Percentiles rank a stretch among this genome's conserved stretches.
Conservation (phyloP, 1,284 basidiomycete species). For the Wolfiporia cocos region DNA sequence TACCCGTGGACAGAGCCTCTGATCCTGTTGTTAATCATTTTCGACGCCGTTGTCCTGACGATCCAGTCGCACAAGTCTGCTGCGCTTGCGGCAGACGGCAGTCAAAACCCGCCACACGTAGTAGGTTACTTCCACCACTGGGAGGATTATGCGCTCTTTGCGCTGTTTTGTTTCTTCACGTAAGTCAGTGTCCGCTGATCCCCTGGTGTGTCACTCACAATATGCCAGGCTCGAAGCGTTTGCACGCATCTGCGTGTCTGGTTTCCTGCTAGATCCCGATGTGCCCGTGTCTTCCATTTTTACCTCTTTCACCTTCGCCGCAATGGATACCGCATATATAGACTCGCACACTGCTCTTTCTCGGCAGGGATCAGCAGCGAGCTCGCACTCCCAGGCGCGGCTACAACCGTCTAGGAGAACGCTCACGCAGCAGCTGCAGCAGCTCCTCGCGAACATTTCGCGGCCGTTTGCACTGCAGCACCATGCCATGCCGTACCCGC, state of each 20-base stretch:
- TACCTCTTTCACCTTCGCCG: constrained; percentile 33
- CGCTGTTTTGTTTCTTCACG: constrained; percentile 85
- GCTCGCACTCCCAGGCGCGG: constrained; percentile 30
- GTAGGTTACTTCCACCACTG: constrained; percentile 81
- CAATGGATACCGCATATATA: constrained; percentile 25
- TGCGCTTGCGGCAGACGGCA: constrained; percentile 39
- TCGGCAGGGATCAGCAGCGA: constrained; percentile 28
- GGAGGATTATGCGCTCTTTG: constrained; percentile 85
- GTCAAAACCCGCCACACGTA: constrained; percentile 36
- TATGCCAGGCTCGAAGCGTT: constrained; percentile 71
- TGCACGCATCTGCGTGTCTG: constrained; percentile 88
- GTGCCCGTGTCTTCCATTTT: constrained; percentile 53
- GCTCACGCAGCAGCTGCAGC: constrained; percentile 26
- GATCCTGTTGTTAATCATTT: constrained; percentile 80
- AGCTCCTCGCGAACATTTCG: constrained; percentile 31
- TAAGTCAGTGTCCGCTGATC: constrained; percentile 34
- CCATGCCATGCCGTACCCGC: constrained; percentile 13
- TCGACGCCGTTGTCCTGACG: constrained; percentile 80
- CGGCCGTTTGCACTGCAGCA: constrained; percentile 39
- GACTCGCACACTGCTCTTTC: constrained; percentile 21
- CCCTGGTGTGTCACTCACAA: constrained; percentile 4
- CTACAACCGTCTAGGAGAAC: constrained; percentile 15
- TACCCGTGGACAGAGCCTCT: constrained; percentile 84
- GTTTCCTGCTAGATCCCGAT: constrained; percentile 88
- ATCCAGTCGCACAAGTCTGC: constrained; percentile 67